Conservation (phyloP, 1,284 basidiomycete species). For the Xerocomus nothofagi region DNA sequence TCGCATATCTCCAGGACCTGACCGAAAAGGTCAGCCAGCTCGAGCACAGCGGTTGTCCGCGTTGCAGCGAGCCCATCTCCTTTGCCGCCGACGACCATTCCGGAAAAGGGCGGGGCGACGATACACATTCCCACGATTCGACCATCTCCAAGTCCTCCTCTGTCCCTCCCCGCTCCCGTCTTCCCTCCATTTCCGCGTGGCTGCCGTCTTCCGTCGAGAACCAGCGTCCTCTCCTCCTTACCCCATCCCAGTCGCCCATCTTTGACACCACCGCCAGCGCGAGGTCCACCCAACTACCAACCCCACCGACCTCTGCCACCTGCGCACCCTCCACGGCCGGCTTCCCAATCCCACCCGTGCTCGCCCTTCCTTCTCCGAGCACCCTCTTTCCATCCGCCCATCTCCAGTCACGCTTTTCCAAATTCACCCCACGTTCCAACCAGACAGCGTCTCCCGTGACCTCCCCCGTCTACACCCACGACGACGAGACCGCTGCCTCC, state of each 20-base stretch:
- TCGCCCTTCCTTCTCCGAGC: constrained; percentile 41
- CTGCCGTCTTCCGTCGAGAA: constrained; percentile 40
- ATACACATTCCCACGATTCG: not conserved
- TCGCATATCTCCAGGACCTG: constrained; percentile 66
- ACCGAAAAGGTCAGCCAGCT: constrained; percentile 48
- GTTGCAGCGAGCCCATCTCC: constrained; percentile 31
- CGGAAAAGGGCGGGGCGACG: not conserved
- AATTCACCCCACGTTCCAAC: constrained; percentile 20
- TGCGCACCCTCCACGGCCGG: constrained; percentile 33
- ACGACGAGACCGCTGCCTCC: constrained; percentile 69
- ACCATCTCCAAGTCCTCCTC: constrained; percentile 7
- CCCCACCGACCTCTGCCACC: constrained; percentile 44
- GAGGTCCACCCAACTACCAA: constrained; percentile 40
- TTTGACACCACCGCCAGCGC: constrained; percentile 5
- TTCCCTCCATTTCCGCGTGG: constrained; percentile 51
- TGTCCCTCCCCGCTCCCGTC: constrained; percentile 31
- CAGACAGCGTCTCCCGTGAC: constrained; percentile 30
- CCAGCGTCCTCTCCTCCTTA: constrained; percentile 31
- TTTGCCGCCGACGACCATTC: not conserved
- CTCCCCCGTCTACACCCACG: constrained; percentile 53
- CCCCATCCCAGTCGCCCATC: constrained; percentile 26
- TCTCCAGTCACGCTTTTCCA: constrained; percentile 31
- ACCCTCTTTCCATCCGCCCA: constrained; percentile 16
- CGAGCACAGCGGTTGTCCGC: constrained; percentile 41
- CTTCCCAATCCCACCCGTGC: constrained; percentile 33